Evolutionary conservation across 176 grass and related monocot genomes (phyloP).

Genomic region (Rhynchospora tenuis): DNA sequence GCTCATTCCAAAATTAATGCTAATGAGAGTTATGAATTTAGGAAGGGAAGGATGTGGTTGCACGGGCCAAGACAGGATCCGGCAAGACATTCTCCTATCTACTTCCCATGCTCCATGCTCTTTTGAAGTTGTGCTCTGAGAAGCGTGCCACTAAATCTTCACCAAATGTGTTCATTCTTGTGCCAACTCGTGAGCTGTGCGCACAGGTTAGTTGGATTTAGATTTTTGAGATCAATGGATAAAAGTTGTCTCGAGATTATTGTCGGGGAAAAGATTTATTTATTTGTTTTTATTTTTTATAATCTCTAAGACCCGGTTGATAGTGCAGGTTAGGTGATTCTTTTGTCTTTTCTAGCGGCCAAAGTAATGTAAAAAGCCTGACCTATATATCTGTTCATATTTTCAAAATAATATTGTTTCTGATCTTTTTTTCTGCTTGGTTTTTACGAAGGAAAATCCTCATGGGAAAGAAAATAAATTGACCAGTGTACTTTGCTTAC

Average conservation of each 20-base stretch:
- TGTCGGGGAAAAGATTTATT: background rate
- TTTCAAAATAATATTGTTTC: background rate
- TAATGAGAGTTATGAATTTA: slow-evolving; percentile 23
- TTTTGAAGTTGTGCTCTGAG: slow-evolving; percentile 66
- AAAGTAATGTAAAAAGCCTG: background rate
- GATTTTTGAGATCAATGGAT: background rate
- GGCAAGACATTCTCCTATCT: slow-evolving; percentile 92
- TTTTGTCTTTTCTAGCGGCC: background rate
- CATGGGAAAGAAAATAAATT: background rate
- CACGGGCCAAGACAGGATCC: slow-evolving; percentile 81
- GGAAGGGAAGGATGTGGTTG: slow-evolving; percentile 95
- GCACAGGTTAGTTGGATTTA: slow-evolving; percentile 47
- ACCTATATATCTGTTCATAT: background rate
- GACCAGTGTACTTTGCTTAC: background rate
- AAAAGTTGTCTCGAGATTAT: slow-evolving; percentile 8
- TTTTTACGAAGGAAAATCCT: background rate
- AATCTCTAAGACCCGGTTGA: background rate
- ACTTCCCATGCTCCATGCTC: slow-evolving; percentile 75
- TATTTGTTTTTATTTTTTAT: background rate
- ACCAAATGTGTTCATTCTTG: slow-evolving; percentile 70
- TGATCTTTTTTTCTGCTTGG: background rate
- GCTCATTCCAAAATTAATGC: background rate
- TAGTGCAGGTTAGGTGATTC: background rate
- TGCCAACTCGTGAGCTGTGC: slow-evolving; percentile 83
- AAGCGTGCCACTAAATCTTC: slow-evolving; percentile 44